Base-by-base conservation (phyloP, 176 grass and related monocot species). In the Triticum aestivum region DNA sequence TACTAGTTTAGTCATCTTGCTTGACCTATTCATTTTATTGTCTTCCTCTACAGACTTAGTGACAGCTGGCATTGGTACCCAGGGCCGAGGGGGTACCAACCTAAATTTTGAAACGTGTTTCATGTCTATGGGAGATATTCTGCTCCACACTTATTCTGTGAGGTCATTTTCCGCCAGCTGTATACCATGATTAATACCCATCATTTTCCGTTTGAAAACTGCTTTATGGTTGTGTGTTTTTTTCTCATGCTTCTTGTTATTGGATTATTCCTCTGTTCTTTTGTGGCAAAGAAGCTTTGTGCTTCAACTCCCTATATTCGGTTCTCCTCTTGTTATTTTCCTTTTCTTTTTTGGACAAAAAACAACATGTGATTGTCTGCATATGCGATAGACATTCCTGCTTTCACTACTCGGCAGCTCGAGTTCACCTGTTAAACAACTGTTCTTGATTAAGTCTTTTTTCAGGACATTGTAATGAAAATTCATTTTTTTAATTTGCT, bases 271-370 rank as follows among this genome's bases (percentile, higher is more conserved):
- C 56, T 17, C 78, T 83, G 42, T 79, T 87, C 58, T 90, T 79
- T 90, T 90, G 73, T 79, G 42, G 64, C 62, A 90, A 90, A 86
- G 84, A 90, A 83, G 73, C 74, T 90, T 83, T 87, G 41, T 39
- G 42, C 51, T 33, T 61, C 52, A 65, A 62, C 79, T 77, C 67
- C 56, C 61, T 58, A 72, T 64, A 18, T 52, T 61, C 51, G 61
- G 8, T 63, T 83, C 78, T 73, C 13, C 30, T 67, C 26, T 61
- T 34, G 4, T 42, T 54, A 38, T 70, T 70, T 51, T 38, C 3
- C 13, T 51, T 69, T 47, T 12, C 44, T 47, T 47, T 47, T 86
- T 65, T 45, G 41, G 38, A 71, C 38, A 72, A 38, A 52, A 78
- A 12, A 26, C 61, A 82, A 79, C 8, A 38, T 78, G 30, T 32